Evolutionary conservation across 257 asterid genomes (phyloP).

Genomic region (Paraleonurus japonicus): DNA sequence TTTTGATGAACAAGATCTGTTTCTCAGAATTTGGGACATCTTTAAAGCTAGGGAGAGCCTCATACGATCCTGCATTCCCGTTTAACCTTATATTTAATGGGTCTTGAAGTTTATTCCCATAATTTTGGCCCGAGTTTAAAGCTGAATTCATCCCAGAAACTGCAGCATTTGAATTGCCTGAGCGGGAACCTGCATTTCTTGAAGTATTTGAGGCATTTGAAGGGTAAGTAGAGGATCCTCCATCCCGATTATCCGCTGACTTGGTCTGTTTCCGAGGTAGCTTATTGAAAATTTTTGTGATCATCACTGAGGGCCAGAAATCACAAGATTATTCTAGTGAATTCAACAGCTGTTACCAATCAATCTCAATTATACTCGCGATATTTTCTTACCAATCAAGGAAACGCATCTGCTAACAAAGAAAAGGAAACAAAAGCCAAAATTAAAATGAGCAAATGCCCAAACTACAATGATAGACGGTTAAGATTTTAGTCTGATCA

Average conservation of each 20-base stretch:
- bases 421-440: conserved; percentile 12
- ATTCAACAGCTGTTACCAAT: conserved; percentile 21
- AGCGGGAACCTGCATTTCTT: conserved; percentile 39
- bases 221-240: conserved; percentile 47
- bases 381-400: conserved; percentile 11
- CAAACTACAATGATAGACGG: not conserved
- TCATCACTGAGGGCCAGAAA: conserved; percentile 45
- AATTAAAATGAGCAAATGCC: conserved; percentile 18
- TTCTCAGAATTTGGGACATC: conserved; percentile 62
- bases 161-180: conserved; percentile 36
- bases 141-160: conserved; percentile 35
- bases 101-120: conserved; percentile 37
- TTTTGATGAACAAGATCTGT: conserved; percentile 49
- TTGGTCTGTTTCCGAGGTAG: conserved; percentile 75
- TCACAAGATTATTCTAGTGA: conserved; percentile 29
- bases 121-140: conserved; percentile 25
- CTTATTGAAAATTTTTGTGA: conserved; percentile 69
- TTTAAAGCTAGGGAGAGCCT: conserved; percentile 58
- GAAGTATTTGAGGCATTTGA: conserved; percentile 48
- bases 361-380: too few species aligned
- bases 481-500: conserved; percentile 13
- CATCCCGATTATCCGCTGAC: conserved; percentile 60
- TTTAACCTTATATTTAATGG: conserved; percentile 31
- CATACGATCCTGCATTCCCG: conserved; percentile 49
- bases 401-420: conserved; percentile 37